Evolutionary conservation across 1,284 basidiomycete genomes (phyloP), one percentile per base, ranked within the genome.

Genomic region (Papiliotrema flavescens): DNA sequence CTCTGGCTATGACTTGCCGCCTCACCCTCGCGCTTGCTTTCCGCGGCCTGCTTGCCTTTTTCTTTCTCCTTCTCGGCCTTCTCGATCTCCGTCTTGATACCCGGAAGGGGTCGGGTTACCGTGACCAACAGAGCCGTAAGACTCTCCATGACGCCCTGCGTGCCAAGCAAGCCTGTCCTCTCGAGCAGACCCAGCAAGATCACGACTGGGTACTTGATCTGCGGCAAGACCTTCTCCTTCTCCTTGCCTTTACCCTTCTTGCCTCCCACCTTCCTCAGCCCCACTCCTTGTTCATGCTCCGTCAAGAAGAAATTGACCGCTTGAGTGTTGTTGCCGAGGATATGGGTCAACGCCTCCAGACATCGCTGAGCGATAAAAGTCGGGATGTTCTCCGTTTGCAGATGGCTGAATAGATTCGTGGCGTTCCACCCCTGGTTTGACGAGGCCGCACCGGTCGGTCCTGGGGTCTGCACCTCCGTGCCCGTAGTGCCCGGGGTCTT

Each of bases 331-430:
- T 85, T 81, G 53, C 80, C 83, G 67, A 95, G 91, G 62, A 97
- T 90, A 74, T 84, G 89, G 0, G 84, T 84, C 56, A 98, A 78
- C 2, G 89, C 88, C 70, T 97, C 93, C 28, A 98, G 82, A 66
- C 90, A 95, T 34, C 92, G 86, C 70, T 95, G 91, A 20, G 91
- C 90, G 54, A 96, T 87, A 50, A 96, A 81, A 60, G 95, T 90
- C 1, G 93, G 91, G 5, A 94, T 85, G 42, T 87, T 83, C 67
- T 95, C 93, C 42, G 83, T 84, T 53, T 89, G 88, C 26, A 88
- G 79, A 55, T 84, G 82, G 32, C 84, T 79, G 35, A 88, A 80
- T 46, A 84, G 76, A 57, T 81, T 80, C 8, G 57, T 56, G 4
- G 59, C 52, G 2, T 60, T 39, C 36, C 57, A 53, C 3, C 67